Evolutionary conservation across 2,329 filamentous ascomycete genomes (phyloP), one percentile per base, ranked within the genome.

Genomic region (Acarospora socialis): DNA sequence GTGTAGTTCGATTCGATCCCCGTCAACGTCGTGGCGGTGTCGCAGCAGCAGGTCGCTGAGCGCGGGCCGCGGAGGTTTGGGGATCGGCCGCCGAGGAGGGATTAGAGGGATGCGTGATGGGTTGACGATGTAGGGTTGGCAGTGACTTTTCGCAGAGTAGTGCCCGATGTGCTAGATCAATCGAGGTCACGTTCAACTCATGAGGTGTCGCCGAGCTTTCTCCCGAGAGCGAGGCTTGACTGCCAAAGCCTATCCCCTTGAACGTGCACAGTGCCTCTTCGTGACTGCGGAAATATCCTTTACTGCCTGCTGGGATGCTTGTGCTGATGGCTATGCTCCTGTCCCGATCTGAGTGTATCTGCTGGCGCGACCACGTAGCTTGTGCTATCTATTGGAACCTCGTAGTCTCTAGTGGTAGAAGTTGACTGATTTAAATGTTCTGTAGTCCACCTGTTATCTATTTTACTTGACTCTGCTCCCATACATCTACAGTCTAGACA

Each of bases 1-100:
- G 28, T 49, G 41, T 53, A 94, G 86, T 98, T 98, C 72, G 90
- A 98, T 66, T 75, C 76, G 50, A 86, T 98, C 64, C 81, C 87
- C 61, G 83, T 93, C 78, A 94, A 92, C 68, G 83, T 95, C 54
- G 76, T 92, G 52, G 66, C 78, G 48, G 84, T 98, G 49, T 70
- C 78, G 50, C 86, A 95, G 70, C 75, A 82, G 61, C 86, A 94
- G 70, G 65, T 72, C 45, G 63, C 72, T 55, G 86, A 94, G 68
- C 81, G 84, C 49, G n/a, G n/a, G n/a, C 73, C 71, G 50, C 78
- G 80, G 56, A 73, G 81, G 58, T 86, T 81, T 66, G 70, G 68
- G 46, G 56, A 35, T 37, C 32, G 33, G 32, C 36, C 38, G 41
- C 49, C 35, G n/a, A n/a, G n/a, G n/a, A n/a, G n/a, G n/a, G n/a